A percentile compares a stretch with the other conserved stretches of the same genome.
Conservation (phyloP, 768 basidiomycete genomes). For the Kwoniella mangroviensis region DNA sequence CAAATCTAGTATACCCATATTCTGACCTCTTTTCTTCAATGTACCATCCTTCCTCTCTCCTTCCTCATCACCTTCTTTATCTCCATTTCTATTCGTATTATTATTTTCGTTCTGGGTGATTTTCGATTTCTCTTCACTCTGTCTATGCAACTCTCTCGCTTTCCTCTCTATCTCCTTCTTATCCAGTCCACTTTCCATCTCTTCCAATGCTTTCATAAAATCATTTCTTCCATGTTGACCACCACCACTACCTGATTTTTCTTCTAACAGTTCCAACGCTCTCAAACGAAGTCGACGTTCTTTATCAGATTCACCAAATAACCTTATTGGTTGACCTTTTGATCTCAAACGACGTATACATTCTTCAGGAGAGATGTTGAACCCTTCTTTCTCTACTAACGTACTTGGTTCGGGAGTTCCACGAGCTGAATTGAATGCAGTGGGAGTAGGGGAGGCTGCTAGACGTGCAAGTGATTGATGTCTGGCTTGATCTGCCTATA, state of each 20-base stretch:
- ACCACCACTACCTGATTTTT: constrained; percentile 57
- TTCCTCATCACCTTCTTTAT: constrained; percentile 52
- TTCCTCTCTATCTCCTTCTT: constrained; percentile 50
- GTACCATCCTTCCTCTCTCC: constrained; percentile 61
- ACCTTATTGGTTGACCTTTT: constrained; percentile 90
- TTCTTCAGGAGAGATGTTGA: constrained; percentile 93
- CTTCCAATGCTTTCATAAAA: constrained; percentile 66
- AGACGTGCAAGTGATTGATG: constrained; percentile 31
- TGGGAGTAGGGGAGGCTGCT: constrained; percentile 28
- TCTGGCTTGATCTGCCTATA: constrained; percentile 29
- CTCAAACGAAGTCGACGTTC: constrained; percentile 86
- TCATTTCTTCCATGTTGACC: constrained; percentile 74
- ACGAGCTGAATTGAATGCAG: constrained; percentile 41
- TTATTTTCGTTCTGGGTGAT: constrained; percentile 58
- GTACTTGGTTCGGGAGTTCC: constrained; percentile 61
- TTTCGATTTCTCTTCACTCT: constrained; percentile 70
- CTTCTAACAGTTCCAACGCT: constrained; percentile 93
- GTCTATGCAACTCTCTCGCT: constrained; percentile 23
- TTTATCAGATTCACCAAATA: constrained; percentile 95
- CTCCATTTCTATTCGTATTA: constrained; percentile 2
- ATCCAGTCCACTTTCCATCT: constrained; percentile 66
- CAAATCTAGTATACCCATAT: constrained; percentile 73
- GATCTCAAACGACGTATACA: constrained; percentile 82
- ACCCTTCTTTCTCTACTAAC: constrained; percentile 58
- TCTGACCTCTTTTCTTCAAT: constrained; percentile 37